Percentiles rank a stretch among this genome's conserved stretches.
These are phyloP conservation scores for Citrus hindsii DNA, from an alignment of 345 rosid species.

Conservation along the genomic window DNA sequence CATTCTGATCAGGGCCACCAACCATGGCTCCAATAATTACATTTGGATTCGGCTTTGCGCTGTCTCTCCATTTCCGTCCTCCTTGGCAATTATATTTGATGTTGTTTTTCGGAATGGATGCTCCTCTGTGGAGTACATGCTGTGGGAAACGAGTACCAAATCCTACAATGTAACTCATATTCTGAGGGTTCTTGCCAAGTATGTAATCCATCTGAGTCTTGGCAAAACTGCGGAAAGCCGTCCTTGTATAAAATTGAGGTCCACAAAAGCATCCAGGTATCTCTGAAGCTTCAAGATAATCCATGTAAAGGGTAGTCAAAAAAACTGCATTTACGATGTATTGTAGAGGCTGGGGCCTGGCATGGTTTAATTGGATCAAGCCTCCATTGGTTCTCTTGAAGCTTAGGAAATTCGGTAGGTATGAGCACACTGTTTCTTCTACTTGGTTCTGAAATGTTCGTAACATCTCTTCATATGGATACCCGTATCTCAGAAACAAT, in stretches of 20 bases:
- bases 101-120: constrained; percentile 86
- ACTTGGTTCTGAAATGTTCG: constrained; percentile 84
- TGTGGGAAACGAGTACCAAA: constrained; percentile 73
- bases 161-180: constrained; percentile 95
- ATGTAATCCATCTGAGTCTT: constrained; percentile 87
- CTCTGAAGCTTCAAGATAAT: constrained; percentile 94
- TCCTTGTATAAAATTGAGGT: constrained; percentile 62
- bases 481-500: constrained; percentile 69
- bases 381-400: constrained; percentile 77
- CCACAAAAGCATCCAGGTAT: constrained; percentile 98
- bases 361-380: constrained; percentile 77
- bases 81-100: constrained; percentile 82
- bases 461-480: constrained; percentile 84
- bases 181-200: constrained; percentile 87
- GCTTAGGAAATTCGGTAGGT: constrained; percentile 52
- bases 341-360: constrained; percentile 89
- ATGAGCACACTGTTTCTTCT: constrained; percentile 69
- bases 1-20: constrained; percentile 93
- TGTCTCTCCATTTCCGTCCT: constrained; percentile 98
- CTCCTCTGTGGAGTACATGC: constrained; percentile 88
- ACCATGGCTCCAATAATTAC: constrained; percentile 93
- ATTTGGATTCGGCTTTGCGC: constrained; percentile 76
- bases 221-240: constrained; percentile 70
- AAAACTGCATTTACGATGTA: constrained; percentile 76
- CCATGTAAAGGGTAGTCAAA: constrained; percentile 71